phyloP scores from a whole-genome alignment of 352 stramenopile genomes.

The Phytophthora fragariaefolia region DNA sequence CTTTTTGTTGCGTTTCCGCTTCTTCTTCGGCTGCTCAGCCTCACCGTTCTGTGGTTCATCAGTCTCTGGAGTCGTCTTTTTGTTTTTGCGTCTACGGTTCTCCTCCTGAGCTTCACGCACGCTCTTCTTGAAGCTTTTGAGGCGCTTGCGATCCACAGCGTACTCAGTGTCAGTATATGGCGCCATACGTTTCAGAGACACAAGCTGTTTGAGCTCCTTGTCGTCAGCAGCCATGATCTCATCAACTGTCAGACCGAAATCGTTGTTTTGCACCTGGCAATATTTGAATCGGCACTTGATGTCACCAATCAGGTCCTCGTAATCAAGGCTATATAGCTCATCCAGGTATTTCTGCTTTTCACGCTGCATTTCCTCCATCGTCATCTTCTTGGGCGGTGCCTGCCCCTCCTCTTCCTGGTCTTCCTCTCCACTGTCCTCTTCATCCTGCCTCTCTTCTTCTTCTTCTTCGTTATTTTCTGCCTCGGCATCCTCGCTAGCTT shows the following conservation, averaged over 20 bases:
- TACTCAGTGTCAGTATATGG: conserved; percentile 93
- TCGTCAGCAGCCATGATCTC: conserved; percentile 98
- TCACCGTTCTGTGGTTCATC: conserved; percentile 23
- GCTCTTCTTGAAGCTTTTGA: conserved; percentile 81
- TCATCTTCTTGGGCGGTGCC: conserved; percentile 58
- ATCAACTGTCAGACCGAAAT: conserved; percentile 96
- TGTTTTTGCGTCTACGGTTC: conserved; percentile 45
- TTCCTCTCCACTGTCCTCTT: conserved; percentile 62
- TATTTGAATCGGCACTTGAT: conserved; percentile 99
- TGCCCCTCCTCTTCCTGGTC: conserved; percentile 53
- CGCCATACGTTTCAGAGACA: conserved; percentile 97
- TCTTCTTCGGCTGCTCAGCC: conserved; percentile 56
- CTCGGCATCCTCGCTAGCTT: conserved; percentile 44
- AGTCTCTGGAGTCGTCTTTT: conserved; percentile 28
- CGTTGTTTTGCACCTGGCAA: conserved; percentile 93
- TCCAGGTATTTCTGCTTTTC: conserved; percentile 95
- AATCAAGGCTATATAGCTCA: conserved; percentile 98
- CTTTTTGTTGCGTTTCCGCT: conserved; percentile 78
- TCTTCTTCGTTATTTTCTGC: conserved; percentile 40
- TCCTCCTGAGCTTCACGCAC: conserved; percentile 47
- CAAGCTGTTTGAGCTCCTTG: conserved; percentile 95
- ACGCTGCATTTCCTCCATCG: conserved; percentile 59
- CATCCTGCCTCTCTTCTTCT: conserved; percentile 28
- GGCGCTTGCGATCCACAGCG: conserved; percentile 66
- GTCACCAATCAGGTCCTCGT: conserved; percentile 98